Base-by-base conservation (phyloP, 495 filamentous ascomycete species). In the Talaromyces borbonicus region DNA sequence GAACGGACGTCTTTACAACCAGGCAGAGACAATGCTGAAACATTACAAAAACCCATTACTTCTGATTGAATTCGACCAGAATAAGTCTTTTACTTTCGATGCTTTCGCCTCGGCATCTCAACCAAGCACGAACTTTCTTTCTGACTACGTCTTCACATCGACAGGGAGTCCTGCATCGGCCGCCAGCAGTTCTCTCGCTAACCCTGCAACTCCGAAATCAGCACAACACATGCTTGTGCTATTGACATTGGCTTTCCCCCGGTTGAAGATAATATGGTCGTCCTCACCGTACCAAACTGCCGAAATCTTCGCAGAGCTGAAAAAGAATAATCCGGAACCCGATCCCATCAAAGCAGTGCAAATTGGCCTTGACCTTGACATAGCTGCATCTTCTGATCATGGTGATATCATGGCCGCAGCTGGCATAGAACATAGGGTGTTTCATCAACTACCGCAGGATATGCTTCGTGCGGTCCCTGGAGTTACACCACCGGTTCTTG, bases 31-130 rank as follows among this genome's bases (percentile, higher is more conserved):
- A 16, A 96, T 98, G 93, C 77, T 90, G 25, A 76, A 84, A 54
- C 78, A 97, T 65, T 98, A 98, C 76, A 84, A 85, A 54, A 79
- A 64, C 52, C 87, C 90, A 0, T 84, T 97, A 74, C 80, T 98
- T 3, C 72, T 98, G 25, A 95, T 98, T 53, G 92, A 98, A 59
- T 98, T 98, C 63, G 90, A 97, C 62, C 85, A 94, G 58, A 88
- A 94, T 66, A 95, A 95, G 57, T 87, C 85, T 16, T 98, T 98
- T 62, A 97, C 87, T 8, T 83, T 98, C 12, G 92, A 97, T 62
- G 86, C 87, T 0, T 95, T 94, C 58, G 83, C 86, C 8, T 63
- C 65, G 16, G 55, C 59, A 14, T 56, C 61, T 14, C 59, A 54
- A 8, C 61, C 61, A 0, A 58, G 60, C 20, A 60, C 64, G 3